Conservation (phyloP, 2,329 filamentous ascomycete species). For the Colletotrichum filicis region DNA sequence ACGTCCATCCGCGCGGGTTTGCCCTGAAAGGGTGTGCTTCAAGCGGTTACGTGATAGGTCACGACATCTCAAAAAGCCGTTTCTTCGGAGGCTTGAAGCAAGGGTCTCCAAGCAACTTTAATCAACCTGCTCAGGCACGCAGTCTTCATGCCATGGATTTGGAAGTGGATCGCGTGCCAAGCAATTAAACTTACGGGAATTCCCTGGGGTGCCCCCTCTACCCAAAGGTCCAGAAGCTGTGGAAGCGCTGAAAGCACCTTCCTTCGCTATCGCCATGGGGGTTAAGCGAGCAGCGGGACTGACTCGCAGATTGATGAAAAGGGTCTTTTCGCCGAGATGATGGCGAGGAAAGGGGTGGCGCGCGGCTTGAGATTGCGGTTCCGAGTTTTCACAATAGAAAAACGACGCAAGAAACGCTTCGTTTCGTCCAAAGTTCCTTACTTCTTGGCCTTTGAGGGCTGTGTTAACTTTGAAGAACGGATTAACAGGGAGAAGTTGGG, state of each 20-base stretch:
- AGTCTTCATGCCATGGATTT: not conserved
- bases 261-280: not conserved
- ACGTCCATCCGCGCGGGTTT: conserved; percentile 3
- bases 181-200: not conserved
- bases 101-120: conserved; percentile 7
- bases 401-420: conserved; percentile 4
- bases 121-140: not conserved
- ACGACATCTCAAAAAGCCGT: conserved; percentile 1
- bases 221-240: not conserved
- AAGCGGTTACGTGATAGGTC: conserved; percentile 13
- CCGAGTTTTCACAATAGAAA: not conserved
- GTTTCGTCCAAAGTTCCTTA: conserved; percentile 19
- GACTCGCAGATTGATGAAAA: not conserved
- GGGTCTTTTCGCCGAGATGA: not conserved
- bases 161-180: conserved; percentile 2
- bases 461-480: not conserved
- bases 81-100: not conserved
- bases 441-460: conserved; percentile 20
- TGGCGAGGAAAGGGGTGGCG: not conserved
- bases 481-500: not conserved
- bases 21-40: not conserved
- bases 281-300: not conserved
- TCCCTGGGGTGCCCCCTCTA: not conserved
- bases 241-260: not conserved
- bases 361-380: not conserved